Percentiles rank a stretch among this genome's conserved stretches.
These are phyloP conservation scores for Tetratostichococcus sp. DNA, from an alignment of 139 green algal species.

Conservation along the genomic window DNA sequence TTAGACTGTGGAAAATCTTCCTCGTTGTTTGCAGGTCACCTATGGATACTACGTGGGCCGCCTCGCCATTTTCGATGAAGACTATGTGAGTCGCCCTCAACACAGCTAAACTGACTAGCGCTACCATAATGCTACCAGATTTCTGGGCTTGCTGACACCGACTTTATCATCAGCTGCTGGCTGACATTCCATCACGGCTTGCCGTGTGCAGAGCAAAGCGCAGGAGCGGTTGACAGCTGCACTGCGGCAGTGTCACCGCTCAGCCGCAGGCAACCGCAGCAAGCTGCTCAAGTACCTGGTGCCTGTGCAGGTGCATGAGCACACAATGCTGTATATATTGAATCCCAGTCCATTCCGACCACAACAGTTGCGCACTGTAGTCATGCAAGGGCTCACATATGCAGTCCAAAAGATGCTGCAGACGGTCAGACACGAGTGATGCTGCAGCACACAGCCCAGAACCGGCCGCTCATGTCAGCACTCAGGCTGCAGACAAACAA, in stretches of 20 bases:
- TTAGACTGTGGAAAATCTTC: too few relatives aligned
- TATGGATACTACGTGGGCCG: slow-evolving; percentile 72
- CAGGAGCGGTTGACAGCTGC: slow-evolving; percentile 55
- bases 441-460: too few relatives aligned
- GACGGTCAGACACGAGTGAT: not conserved
- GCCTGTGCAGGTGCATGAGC: slow-evolving; percentile 50
- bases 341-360: not conserved
- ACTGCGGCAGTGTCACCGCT: slow-evolving; percentile 54
- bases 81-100: slow-evolving; percentile 35
- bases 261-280: slow-evolving; percentile 42
- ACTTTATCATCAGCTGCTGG: too few relatives aligned
- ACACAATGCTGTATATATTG: not conserved
- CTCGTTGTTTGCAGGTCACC: slow-evolving; percentile 47
- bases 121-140: too few relatives aligned
- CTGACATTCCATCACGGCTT: too few relatives aligned
- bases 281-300: slow-evolving; percentile 68
- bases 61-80: slow-evolving; percentile 76
- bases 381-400: too few relatives aligned
- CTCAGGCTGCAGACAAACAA: too few relatives aligned
- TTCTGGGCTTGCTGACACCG: not conserved
- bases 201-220: slow-evolving; percentile 43
- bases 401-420: too few relatives aligned
- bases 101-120: too few relatives aligned
- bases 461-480: too few relatives aligned
- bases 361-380: too few relatives aligned